These are phyloP conservation scores for Linum trigynum DNA, from an alignment of 345 rosid species.

Conservation along the genomic window DNA sequence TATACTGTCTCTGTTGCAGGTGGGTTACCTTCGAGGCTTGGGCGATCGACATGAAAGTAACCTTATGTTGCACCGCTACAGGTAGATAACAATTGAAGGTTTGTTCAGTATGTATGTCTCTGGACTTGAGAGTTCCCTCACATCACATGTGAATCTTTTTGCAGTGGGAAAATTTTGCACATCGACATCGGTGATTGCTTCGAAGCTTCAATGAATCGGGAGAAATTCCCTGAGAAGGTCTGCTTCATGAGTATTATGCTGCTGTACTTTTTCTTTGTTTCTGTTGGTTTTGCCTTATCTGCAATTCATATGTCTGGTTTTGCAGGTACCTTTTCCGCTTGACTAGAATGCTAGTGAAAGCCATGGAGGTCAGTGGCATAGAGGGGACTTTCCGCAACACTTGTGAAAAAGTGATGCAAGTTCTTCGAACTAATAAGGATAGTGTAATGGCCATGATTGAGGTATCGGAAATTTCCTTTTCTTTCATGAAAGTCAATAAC, in stretches of 20 bases:
- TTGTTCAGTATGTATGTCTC: neutral
- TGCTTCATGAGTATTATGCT: neutral
- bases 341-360: slow-evolving; percentile 99
- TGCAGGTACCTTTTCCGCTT: slow-evolving; percentile 90
- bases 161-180: slow-evolving; percentile 94
- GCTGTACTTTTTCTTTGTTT: neutral
- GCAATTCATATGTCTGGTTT: slow-evolving; percentile 11
- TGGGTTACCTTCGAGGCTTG: slow-evolving; percentile 96
- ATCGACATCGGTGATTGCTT: slow-evolving; percentile 99
- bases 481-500: neutral
- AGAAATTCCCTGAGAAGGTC: slow-evolving; percentile 98
- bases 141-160: slow-evolving; percentile 20
- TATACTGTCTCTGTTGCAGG: slow-evolving; percentile 40
- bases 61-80: slow-evolving; percentile 84
- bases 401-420: slow-evolving; percentile 96
- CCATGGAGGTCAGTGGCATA: slow-evolving; percentile 99
- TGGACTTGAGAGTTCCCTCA: neutral
- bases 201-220: slow-evolving; percentile 97
- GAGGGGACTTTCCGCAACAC: slow-evolving; percentile 94
- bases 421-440: slow-evolving; percentile 77
- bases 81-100: slow-evolving; percentile 35
- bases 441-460: slow-evolving; percentile 99
- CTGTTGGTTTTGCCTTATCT: neutral
- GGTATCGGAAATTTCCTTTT: slow-evolving; percentile 29
- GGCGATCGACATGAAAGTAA: slow-evolving; percentile 99